Evolutionary conservation across 768 basidiomycete genomes (phyloP), one percentile per base, ranked within the genome.

Genomic region (Lactarius sp.): DNA sequence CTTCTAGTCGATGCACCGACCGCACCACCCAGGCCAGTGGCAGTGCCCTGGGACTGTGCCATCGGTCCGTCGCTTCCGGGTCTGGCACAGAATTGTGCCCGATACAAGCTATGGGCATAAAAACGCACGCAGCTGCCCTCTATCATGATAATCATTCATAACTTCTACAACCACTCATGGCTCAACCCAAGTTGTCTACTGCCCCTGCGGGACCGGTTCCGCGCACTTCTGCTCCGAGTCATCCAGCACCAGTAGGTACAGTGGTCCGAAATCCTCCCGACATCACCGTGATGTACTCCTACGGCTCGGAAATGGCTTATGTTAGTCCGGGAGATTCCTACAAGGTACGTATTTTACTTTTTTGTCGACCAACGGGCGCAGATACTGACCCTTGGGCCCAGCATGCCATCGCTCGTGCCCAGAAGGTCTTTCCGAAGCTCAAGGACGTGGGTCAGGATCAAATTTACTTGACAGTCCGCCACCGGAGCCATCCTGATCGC

Each of bases 251-350:
- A 12, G n/a, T 47, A 6, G 3, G 13, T 10, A 2, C 31, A 7
- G 22, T 37, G 36, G 9, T 18, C 7, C 50, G 55, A 22, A 7
- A 2, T 1, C 42, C 50, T 34, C 54, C 63, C 0, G 61, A 61
- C n/a, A 59, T 73, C 61, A 49, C 74, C 18, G 72, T 73, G 2
- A 73, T 73, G 2, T 75, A 72, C 59, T 67, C 66, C 42, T 70
- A 59, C 59, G 60, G 64, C 46, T 64, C 64, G 0, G 51, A 61
- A 22, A 64, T 74, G 69, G 72, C 71, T 8, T 74, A 73, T 54
- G 73, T 75, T 2, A 67, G 61, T 0, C 68, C 69, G 1, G 69
- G 66, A 22, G 52, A 64, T 3, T 55, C 65, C 41, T 71, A 70
- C 59, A 66, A 71, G 27, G 73, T 71, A 54, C 9, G 52, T 36